Conservation (phyloP, 306 rosid species). For the Prunus mume region DNA sequence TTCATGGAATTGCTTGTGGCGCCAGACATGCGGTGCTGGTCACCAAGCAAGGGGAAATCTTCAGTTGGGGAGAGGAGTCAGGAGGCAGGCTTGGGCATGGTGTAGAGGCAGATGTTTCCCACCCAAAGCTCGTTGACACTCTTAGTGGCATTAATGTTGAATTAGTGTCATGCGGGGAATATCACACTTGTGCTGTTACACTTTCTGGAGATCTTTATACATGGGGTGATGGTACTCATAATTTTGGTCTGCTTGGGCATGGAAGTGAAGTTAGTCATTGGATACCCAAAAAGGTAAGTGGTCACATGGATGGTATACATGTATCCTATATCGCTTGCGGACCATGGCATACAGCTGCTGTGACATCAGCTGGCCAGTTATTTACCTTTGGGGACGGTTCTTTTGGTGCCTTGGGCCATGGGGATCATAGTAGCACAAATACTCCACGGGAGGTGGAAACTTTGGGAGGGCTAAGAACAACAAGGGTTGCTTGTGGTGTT, state of each 20-base stretch:
- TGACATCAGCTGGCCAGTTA: constrained; percentile 81
- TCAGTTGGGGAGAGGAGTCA: constrained; percentile 95
- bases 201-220: constrained; percentile 89
- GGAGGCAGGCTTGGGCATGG: constrained; percentile 99
- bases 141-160: constrained; percentile 75
- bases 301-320: constrained; percentile 67
- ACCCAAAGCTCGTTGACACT: constrained; percentile 68
- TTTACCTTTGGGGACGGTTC: constrained; percentile 99
- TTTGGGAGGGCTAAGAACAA: constrained; percentile 69
- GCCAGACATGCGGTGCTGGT: constrained; percentile 73
- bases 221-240: constrained; percentile 87
- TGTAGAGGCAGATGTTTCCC: constrained; percentile 67
- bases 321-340: constrained; percentile 86
- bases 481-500: constrained; percentile 85
- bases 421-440: constrained; percentile 60
- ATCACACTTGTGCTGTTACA: constrained; percentile 91
- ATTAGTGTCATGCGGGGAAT: constrained; percentile 89
- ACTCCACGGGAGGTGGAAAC: constrained; percentile 78
- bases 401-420: constrained; percentile 96
- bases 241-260: constrained; percentile 79
- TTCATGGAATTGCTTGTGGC: constrained; percentile 87
- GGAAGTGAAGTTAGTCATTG: constrained; percentile 81
- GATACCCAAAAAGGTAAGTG: constrained; percentile 81
- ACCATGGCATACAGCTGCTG: constrained; percentile 91
- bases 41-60: constrained; percentile 88